These are phyloP conservation scores for Falciphora oryzae DNA, from an alignment of 2,329 filamentous ascomycete species.

Conservation along the genomic window DNA sequence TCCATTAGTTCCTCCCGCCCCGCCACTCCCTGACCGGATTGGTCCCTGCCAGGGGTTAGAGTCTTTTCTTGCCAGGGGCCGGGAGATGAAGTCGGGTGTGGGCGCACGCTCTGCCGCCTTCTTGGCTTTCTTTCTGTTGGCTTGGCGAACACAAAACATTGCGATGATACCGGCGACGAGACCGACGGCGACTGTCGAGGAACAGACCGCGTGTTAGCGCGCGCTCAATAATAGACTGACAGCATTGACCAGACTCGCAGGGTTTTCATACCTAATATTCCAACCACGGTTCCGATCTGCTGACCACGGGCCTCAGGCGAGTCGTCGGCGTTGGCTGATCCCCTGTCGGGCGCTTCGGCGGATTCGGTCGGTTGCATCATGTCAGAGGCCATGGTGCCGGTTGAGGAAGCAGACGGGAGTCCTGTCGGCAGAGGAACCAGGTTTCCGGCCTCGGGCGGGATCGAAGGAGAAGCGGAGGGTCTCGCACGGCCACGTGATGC, in stretches of 20 bases:
- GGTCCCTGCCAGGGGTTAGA: slow-evolving; percentile 1
- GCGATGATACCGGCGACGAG: slow-evolving; percentile 1
- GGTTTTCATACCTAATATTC: not conserved
- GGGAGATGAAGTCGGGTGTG: slow-evolving; percentile 6
- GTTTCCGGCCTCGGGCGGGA: not conserved
- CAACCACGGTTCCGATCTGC: not conserved
- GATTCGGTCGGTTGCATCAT: not conserved
- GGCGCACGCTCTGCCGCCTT: not conserved
- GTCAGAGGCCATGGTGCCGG: not conserved
- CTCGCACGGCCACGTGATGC: not conserved
- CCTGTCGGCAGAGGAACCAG: not conserved
- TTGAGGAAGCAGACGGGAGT: not conserved
- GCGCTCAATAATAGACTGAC: not conserved
- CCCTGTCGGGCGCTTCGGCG: too few relatives aligned
- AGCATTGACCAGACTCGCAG: not conserved
- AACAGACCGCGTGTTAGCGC: not conserved
- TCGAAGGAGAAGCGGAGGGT: not conserved
- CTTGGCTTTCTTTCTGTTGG: slow-evolving; percentile 2
- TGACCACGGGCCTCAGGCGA: not conserved
- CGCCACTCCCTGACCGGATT: slow-evolving; percentile 1
- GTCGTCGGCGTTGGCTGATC: not conserved
- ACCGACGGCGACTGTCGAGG: not conserved
- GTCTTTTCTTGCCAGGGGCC: not conserved
- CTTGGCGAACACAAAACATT: not conserved
- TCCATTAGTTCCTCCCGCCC: not conserved